Percentiles rank a stretch among this genome's conserved stretches.
phyloP scores from a whole-genome alignment of 441 rosid species.

The Iberis amara region DNA sequence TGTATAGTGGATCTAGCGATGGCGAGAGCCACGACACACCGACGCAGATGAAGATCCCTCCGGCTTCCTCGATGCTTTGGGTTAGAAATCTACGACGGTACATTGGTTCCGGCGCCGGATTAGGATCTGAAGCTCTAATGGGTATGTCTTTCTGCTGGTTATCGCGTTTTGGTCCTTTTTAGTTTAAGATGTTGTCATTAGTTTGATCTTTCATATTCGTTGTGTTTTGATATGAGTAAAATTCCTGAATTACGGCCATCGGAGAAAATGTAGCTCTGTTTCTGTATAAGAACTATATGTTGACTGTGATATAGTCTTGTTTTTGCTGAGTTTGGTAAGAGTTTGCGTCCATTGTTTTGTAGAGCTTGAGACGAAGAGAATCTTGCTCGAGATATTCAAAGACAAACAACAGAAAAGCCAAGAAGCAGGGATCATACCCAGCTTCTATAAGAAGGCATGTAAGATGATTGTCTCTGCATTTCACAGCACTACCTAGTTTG shows the following conservation, averaged over 20 bases:
- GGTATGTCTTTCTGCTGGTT: conserved; percentile 44
- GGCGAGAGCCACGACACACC: conserved; percentile 83
- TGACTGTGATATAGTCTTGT: conserved; percentile 7
- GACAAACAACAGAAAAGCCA: conserved; percentile 91
- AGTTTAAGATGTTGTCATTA: conserved; percentile 1
- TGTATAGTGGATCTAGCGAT: conserved; percentile 95
- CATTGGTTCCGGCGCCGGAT: conserved; percentile 95
- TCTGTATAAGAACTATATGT: conserved; percentile 1
- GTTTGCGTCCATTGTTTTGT: conserved; percentile 16
- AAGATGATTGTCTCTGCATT: conserved; percentile 14
- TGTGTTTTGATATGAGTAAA: conserved; percentile 9
- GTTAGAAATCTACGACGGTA: conserved; percentile 83
- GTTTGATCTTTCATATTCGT: background rate
- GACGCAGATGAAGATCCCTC: conserved; percentile 81
- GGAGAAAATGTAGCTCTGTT: conserved; percentile 8
- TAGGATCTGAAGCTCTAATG: conserved; percentile 97
- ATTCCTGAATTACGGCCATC: background rate
- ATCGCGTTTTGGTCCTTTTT: background rate
- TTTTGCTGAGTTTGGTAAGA: conserved; percentile 13
- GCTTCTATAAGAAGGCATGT: conserved; percentile 93
- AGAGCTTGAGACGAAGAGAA: conserved; percentile 98
- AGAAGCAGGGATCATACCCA: conserved; percentile 82
- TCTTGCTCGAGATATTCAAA: conserved; percentile 92
- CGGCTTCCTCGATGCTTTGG: conserved; percentile 93
- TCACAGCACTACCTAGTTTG: background rate